Conservation (phyloP, 2,329 filamentous ascomycete species). For the Alternaria infectoria region DNA sequence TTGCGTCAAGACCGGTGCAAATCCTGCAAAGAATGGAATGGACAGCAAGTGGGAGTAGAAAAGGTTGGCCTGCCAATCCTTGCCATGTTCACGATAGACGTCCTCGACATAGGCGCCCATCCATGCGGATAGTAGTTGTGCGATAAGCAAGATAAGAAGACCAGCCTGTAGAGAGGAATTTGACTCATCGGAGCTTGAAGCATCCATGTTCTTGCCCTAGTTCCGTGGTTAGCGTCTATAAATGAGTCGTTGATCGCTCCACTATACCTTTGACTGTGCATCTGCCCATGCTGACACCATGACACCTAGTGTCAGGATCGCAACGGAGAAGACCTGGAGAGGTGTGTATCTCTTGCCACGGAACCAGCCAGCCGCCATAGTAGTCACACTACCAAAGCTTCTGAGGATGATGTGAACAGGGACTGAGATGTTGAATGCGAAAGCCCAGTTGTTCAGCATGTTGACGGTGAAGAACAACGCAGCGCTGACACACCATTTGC, state of each 20-base stretch:
- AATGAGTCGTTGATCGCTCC: neutral
- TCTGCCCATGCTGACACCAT: constrained; percentile 90
- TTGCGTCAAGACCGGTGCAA: constrained; percentile 67
- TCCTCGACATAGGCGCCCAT: constrained; percentile 96
- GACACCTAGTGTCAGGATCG: constrained; percentile 84
- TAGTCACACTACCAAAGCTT: constrained; percentile 94
- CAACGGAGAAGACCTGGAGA: constrained; percentile 80
- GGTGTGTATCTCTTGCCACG: constrained; percentile 84
- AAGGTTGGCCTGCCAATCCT: constrained; percentile 92
- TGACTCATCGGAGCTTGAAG: constrained; percentile 46
- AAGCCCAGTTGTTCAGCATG: constrained; percentile 95
- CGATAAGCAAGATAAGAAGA: constrained; percentile 81
- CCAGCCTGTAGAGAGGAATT: constrained; percentile 68
- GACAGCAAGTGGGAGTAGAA: constrained; percentile 88
- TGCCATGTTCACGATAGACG: constrained; percentile 83
- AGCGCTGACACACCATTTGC: constrained; percentile 87
- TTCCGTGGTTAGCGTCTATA: constrained; percentile 9
- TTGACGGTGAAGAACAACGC: constrained; percentile 92
- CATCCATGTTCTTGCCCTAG: constrained; percentile 53
- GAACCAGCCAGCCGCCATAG: constrained; percentile 86
- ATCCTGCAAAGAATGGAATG: constrained; percentile 76
- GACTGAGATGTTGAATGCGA: constrained; percentile 95
- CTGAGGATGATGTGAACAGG: constrained; percentile 96
- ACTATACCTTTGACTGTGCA: constrained; percentile 76
- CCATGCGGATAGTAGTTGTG: constrained; percentile 87